Conservation (phyloP, 306 rosid species). For the Casuarina equisetifolia region DNA sequence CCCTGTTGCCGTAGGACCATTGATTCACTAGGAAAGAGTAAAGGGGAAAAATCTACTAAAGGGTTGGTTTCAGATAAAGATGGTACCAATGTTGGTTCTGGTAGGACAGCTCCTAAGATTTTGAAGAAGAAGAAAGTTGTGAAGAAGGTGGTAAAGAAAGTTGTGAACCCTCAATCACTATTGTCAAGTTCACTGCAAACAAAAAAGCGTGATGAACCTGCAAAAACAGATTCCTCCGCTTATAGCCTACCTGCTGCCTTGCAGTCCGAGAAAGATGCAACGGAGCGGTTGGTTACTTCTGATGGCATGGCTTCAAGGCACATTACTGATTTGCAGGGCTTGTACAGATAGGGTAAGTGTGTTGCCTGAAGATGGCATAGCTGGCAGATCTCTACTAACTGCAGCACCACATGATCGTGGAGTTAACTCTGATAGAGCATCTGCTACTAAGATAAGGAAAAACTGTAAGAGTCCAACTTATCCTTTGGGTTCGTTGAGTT, state of each 20-base stretch:
- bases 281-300: conserved; percentile 30
- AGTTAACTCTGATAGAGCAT: conserved; percentile 33
- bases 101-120: conserved; percentile 38
- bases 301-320: conserved; percentile 31
- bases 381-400: conserved; percentile 26
- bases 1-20: conserved; percentile 23
- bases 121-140: conserved; percentile 67
- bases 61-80: conserved; percentile 23
- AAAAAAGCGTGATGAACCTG: conserved; percentile 28
- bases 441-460: conserved; percentile 35
- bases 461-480: conserved; percentile 37
- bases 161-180: conserved; percentile 30
- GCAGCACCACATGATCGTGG: conserved; percentile 38
- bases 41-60: conserved; percentile 23
- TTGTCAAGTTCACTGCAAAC: conserved; percentile 29
- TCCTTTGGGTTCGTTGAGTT: conserved; percentile 31
- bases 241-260: conserved; percentile 28
- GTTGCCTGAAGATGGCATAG: conserved; percentile 35
- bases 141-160: conserved; percentile 69
- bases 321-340: conserved; percentile 18
- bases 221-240: conserved; percentile 22
- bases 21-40: conserved; percentile 32
- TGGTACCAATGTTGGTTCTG: conserved; percentile 23
- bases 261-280: conserved; percentile 28
- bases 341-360: conserved; percentile 26